phyloP scores from a whole-genome alignment of 257 asterid genomes.

The Primulina eburnea region DNA sequence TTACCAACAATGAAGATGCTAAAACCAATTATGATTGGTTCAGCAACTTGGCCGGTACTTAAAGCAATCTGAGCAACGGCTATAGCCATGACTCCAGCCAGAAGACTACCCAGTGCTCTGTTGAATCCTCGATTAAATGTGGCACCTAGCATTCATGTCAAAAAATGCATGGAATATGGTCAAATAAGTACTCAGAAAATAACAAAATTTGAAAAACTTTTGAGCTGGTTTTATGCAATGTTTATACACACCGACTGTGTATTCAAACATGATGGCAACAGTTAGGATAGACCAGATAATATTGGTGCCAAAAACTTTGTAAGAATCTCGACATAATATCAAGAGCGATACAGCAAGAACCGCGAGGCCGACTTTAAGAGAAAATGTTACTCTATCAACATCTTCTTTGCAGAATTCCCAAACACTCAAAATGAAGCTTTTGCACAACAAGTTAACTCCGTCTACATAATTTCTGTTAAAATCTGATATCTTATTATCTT shows the following conservation, averaged over 20 bases:
- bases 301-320: slow-evolving; percentile 52
- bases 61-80: slow-evolving; percentile 51
- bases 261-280: slow-evolving; percentile 74
- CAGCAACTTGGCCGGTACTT: slow-evolving; percentile 45
- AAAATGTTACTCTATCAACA: slow-evolving; percentile 43
- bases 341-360: slow-evolving; percentile 60
- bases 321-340: slow-evolving; percentile 48
- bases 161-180: neutral
- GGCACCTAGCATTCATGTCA: slow-evolving; percentile 11
- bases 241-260: slow-evolving; percentile 55
- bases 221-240: neutral
- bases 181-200: neutral
- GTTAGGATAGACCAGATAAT: slow-evolving; percentile 79
- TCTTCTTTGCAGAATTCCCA: slow-evolving; percentile 64
- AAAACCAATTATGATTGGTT: slow-evolving; percentile 60
- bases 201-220: neutral
- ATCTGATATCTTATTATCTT: slow-evolving; percentile 24
- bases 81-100: slow-evolving; percentile 59
- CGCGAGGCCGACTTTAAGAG: slow-evolving; percentile 71
- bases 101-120: slow-evolving; percentile 54
- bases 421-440: slow-evolving; percentile 31
- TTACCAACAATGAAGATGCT: slow-evolving; percentile 68
- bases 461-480: slow-evolving; percentile 16
- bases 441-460: slow-evolving; percentile 23
- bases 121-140: neutral